Evolutionary conservation across 2,329 filamentous ascomycete genomes (phyloP), one percentile per base, ranked within the genome.

Genomic region (Penicillium fuscoglaucum): DNA sequence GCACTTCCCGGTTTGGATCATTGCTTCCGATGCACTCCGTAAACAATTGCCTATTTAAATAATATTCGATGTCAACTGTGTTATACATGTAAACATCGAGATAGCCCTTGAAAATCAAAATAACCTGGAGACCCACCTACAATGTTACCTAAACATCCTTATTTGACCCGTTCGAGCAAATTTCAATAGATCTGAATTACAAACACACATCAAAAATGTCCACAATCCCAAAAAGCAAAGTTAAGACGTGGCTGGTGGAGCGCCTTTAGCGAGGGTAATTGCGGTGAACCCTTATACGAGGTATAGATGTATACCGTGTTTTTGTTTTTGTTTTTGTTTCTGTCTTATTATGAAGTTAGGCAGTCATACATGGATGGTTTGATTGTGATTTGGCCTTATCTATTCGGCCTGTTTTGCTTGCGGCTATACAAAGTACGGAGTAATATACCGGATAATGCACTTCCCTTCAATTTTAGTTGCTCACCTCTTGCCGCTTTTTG

Each of bases 261-360:
- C 37, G 55, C 55, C 35, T 43, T 43, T 54, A 19, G 33, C 55
- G 55, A 55, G 31, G 39, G 33, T 33, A 53, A 35, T 57, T 44
- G 53, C 55, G 55, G 55, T 57, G 55, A 57, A 56, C 50, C 33
- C 17, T 17, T 31, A 31, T 26, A 31, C 31, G 29, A 33, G 12
- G 26, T 29, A 21, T 40, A 26, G 5, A 21, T 33, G 10, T 19
- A 35, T 35, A 35, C 33, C 4, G 2, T 19, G 13, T 3, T n/a
- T 28, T 50, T 50, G 19, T 21, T 21, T 21, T 21, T 21, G 19
- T 21, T 21, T 21, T 21, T 21, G 19, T 2, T 51, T 15, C 17
- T 28, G 45, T 35, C 10, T 55, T 43, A 37, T 17, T n/a, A n/a
- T 28, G 39, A 49, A 21, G 19, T 55, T 51, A 55, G 53, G 53